Percentiles rank a stretch among this genome's conserved stretches.
Evolutionary conservation across 176 grass and related monocot species (phyloP).

Genomic region (Zea mays): Zm-B73-REFERENCE-NAM-5.0 NC_050102.1:174369001-174369500

Average conservation of each 20-base stretch:
- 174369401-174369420: background rate
- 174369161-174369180: too few species aligned
- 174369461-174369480: background rate
- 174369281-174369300: background rate
- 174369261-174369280: too few species aligned
- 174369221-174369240: too few species aligned
- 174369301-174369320: background rate
- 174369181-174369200: too few species aligned
- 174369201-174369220: too few species aligned
- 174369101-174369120: background rate
- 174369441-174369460: conserved; percentile 28
- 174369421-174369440: conserved; percentile 1
- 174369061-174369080: background rate
- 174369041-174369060: background rate
- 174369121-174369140: background rate
- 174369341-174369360: too few species aligned
- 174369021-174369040: background rate
- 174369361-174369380: background rate
- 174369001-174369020: background rate
- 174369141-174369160: too few species aligned
- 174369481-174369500: conserved; percentile 4
- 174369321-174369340: too few species aligned
- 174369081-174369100: background rate
- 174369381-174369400: background rate
- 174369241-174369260: too few species aligned